Evolutionary conservation across 192 early-diverging fungal genomes (phyloP).

Genomic region (Mortierella alpina): DNA sequence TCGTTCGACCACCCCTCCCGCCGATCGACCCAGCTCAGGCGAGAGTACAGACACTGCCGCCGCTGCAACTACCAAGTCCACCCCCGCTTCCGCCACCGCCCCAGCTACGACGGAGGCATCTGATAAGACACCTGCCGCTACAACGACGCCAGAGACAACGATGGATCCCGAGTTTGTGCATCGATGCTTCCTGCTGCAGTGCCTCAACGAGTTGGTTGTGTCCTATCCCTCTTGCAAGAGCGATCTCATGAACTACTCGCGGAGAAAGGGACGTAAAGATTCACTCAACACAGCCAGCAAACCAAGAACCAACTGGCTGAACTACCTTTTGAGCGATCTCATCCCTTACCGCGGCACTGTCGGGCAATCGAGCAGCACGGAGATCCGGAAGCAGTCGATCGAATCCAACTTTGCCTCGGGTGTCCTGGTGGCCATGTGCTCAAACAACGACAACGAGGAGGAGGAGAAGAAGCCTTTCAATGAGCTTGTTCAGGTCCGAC

Average conservation of each 20-base stretch:
- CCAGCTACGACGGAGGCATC: neutral
- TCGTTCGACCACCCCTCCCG: neutral
- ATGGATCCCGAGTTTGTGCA: conserved; percentile 37
- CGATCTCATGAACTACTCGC: conserved; percentile 71
- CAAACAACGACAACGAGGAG: conserved; percentile 51
- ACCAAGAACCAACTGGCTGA: conserved; percentile 63
- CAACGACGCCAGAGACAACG: neutral
- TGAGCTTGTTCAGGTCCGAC: conserved; percentile 69
- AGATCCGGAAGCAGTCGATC: conserved; percentile 65
- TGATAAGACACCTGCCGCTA: neutral
- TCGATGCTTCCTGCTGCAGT: conserved; percentile 84
- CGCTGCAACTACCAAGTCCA: neutral
- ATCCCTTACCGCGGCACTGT: conserved; percentile 64
- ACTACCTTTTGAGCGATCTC: conserved; percentile 73
- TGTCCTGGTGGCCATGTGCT: conserved; percentile 70
- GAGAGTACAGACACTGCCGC: neutral
- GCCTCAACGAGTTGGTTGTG: conserved; percentile 84
- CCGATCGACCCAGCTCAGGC: neutral
- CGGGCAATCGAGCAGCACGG: conserved; percentile 52
- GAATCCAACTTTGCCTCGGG: conserved; percentile 77
- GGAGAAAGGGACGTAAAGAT: conserved; percentile 59
- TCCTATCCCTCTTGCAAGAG: conserved; percentile 86
- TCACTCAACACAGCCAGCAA: conserved; percentile 53
- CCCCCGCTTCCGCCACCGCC: neutral
- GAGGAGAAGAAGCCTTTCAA: conserved; percentile 64